Conservation (phyloP, 2,329 filamentous ascomycete genomes). For the Sporothrix schenckii region DNA sequence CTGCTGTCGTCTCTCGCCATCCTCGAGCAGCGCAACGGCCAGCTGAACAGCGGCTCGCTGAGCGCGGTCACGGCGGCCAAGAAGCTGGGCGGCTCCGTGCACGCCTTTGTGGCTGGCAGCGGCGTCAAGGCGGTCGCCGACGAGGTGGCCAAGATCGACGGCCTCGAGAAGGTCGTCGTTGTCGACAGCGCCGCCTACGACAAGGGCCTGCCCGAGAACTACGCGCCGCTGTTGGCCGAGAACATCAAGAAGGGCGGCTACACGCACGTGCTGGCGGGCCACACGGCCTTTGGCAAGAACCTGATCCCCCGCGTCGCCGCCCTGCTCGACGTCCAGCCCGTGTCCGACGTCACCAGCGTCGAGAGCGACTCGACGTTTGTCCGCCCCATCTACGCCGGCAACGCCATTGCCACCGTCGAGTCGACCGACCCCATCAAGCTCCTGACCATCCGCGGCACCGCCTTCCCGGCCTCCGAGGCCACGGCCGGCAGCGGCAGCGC, state of each 20-base stretch:
- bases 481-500: slow-evolving; percentile 62
- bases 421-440: slow-evolving; percentile 84
- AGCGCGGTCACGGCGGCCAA: slow-evolving; percentile 83
- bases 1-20: slow-evolving; percentile 87
- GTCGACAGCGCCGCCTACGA: slow-evolving; percentile 91
- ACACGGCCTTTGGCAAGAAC: slow-evolving; percentile 97
- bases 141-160: slow-evolving; percentile 84
- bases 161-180: slow-evolving; percentile 86
- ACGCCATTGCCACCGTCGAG: slow-evolving; percentile 94
- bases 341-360: slow-evolving; percentile 87
- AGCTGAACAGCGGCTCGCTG: slow-evolving; percentile 79
- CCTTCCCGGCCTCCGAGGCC: slow-evolving; percentile 75
- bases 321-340: slow-evolving; percentile 86
- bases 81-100: slow-evolving; percentile 82
- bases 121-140: slow-evolving; percentile 75
- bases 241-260: slow-evolving; percentile 96
- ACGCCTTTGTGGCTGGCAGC: slow-evolving; percentile 83
- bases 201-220: slow-evolving; percentile 93
- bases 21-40: slow-evolving; percentile 88
- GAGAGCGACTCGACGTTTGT: slow-evolving; percentile 93
- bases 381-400: slow-evolving; percentile 95
- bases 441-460: slow-evolving; percentile 89
- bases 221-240: slow-evolving; percentile 86
- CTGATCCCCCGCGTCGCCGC: slow-evolving; percentile 89
- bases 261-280: slow-evolving; percentile 85